phyloP scores from a whole-genome alignment of 2,329 filamentous ascomycete genomes.

The Alternaria triticimaculans region DNA sequence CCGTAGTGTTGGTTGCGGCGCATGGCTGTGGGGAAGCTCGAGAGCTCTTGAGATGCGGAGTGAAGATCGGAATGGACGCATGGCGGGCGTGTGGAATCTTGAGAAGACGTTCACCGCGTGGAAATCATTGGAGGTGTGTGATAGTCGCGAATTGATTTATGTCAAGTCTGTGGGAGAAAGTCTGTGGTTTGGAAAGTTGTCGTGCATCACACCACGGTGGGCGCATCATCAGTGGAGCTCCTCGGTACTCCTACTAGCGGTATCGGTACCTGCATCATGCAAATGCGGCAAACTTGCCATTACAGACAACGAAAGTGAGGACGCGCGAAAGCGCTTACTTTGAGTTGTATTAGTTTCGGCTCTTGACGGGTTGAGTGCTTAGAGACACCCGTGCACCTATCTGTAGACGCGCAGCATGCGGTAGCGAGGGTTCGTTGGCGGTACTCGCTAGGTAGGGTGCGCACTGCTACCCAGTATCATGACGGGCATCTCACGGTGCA shows the following conservation, averaged over 20 bases:
- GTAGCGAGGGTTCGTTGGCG: not conserved
- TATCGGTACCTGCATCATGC: conserved; percentile 18
- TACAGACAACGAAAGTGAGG: not conserved
- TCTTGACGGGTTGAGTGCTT: not conserved
- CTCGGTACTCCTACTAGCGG: conserved; percentile 17
- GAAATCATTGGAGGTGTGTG: conserved; percentile 16
- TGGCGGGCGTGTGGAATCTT: conserved; percentile 27
- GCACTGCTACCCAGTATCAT: not conserved
- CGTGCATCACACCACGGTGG: conserved; percentile 43
- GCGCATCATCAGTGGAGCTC: conserved; percentile 24
- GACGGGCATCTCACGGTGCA: not conserved
- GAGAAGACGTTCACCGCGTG: conserved; percentile 17
- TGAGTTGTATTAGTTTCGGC: not conserved
- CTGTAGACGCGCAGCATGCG: not conserved
- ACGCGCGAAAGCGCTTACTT: not conserved
- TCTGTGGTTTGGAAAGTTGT: conserved; percentile 13
- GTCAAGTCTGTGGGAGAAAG: conserved; percentile 7
- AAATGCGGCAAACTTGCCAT: conserved; percentile 24
- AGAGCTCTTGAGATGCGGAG: conserved; percentile 33
- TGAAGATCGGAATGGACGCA: conserved; percentile 40
- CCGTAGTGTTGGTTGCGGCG: conserved; percentile 29
- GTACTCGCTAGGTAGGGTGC: not conserved
- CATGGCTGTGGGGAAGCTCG: conserved; percentile 35
- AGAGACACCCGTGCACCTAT: not conserved
- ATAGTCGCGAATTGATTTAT: conserved; percentile 9